Base-by-base conservation (phyloP, 176 grass and related monocot species). In the Elaeis guineensis region DNA sequence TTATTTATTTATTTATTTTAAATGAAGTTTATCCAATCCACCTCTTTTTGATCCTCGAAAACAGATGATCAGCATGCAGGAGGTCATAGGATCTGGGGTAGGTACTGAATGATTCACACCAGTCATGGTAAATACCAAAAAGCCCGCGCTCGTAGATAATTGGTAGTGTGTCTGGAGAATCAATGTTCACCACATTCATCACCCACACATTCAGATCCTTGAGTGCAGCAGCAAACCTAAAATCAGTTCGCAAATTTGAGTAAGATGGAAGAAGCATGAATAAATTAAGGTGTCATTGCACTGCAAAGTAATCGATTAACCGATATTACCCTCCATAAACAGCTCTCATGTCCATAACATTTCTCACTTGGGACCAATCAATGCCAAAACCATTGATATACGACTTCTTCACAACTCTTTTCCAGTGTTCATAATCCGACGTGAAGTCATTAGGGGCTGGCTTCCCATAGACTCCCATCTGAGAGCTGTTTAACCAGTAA, bases 91-190 rank as follows among this genome's bases (percentile, higher is more conserved):
- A 83, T 56, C 93, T 89, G 25, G 93, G 93, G 71, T 98, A 98
- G 30, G 87, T 89, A 81, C 93, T 98, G 64, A 98, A 98, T 3
- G 93, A 98, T 70, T 98, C 93, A 59, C 93, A 98, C 93, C 93
- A 98, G 56, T 98, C 93, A 65, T 98, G 93, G 74, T 98, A 92
- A n/a, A 98, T 89, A 39, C 93, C 93, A 16, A 98, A 68, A 6
- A 98, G 79, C 16, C 93, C 93, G 4, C 93, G 83, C 69, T 98
- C 87, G 19, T 89, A 98, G 72, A 98, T 98, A 61, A 92, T 76
- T 12, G 93, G 87, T 50, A 98, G 76, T 57, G 93, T 98, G 77
- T 92, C 84, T 1, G 87, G 63, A 19, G 82, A 84, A 39, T 98
- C 93, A 0, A 89, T 72, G 35, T 83, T 98, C 52, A 92, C 93